These are phyloP conservation scores for Talaromyces verruculosus DNA, from an alignment of 2,329 filamentous ascomycete species.

Conservation along the genomic window DNA sequence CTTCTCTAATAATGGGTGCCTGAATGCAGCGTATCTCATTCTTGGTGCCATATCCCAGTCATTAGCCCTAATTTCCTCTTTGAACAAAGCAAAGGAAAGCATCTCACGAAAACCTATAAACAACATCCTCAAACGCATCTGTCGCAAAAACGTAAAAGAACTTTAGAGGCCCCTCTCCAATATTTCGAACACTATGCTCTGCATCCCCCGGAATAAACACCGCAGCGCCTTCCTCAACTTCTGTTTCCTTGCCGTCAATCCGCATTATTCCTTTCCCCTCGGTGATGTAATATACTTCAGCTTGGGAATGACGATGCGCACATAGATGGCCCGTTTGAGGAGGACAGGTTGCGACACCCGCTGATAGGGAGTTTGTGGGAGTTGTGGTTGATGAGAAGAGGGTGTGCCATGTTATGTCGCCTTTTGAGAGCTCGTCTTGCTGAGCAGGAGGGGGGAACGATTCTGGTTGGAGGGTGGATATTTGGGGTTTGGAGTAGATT, in stretches of 20 bases:
- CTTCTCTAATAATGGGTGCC: background rate
- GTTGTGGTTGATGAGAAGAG: slow-evolving; percentile 13
- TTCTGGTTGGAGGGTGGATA: background rate
- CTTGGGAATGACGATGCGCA: background rate
- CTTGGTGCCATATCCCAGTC: background rate
- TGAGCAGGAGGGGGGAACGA: background rate
- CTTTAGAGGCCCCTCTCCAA: background rate
- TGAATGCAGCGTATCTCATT: background rate
- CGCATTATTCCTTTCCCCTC: background rate
- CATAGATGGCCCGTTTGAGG: slow-evolving; percentile 5
- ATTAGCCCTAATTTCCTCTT: background rate
- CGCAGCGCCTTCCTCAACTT: background rate
- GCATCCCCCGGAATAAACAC: background rate
- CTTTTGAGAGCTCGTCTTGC: background rate
- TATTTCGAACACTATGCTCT: background rate
- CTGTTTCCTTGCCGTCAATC: background rate
- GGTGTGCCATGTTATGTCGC: slow-evolving; percentile 6
- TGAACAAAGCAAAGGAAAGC: background rate
- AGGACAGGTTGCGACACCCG: background rate
- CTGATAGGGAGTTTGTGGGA: background rate
- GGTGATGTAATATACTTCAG: background rate
- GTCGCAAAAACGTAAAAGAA: slow-evolving; percentile 1
- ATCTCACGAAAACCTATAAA: background rate
- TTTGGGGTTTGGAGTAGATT: background rate
- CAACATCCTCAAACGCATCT: slow-evolving; percentile 1